These are phyloP conservation scores for Fusarium tjaetaba DNA, from an alignment of 2,329 filamentous ascomycete genomes.

Conservation along the genomic window DNA sequence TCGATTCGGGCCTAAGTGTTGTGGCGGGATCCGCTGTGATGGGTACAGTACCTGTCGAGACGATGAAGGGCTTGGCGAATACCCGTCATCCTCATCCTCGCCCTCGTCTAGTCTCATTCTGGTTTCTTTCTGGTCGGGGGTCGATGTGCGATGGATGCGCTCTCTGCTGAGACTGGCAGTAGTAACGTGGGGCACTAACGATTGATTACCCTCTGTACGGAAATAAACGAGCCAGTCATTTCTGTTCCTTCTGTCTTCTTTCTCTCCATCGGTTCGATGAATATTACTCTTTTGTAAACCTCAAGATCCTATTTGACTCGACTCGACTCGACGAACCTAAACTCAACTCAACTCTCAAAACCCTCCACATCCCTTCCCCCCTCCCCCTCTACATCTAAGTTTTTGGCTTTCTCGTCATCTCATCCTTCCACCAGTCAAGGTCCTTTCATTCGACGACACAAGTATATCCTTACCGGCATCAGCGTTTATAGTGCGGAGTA, in stretches of 20 bases:
- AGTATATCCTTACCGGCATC: neutral
- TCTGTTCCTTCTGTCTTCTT: slow-evolving; percentile 14
- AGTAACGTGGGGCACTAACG: slow-evolving; percentile 23
- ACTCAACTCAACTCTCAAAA: slow-evolving; percentile 23
- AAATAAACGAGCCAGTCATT: slow-evolving; percentile 28
- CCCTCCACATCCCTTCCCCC: slow-evolving; percentile 13
- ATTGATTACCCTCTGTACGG: slow-evolving; percentile 1
- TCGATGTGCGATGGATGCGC: slow-evolving; percentile 30
- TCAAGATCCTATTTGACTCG: slow-evolving; percentile 5
- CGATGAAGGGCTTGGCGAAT: slow-evolving; percentile 29
- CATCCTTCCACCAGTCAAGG: neutral
- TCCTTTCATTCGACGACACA: neutral
- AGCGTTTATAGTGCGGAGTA: neutral
- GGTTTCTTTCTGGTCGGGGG: slow-evolving; percentile 16
- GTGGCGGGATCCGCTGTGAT: slow-evolving; percentile 35
- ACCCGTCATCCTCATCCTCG: neutral
- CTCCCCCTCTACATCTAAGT: neutral
- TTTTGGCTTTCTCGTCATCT: slow-evolving; percentile 5
- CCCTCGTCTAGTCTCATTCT: neutral
- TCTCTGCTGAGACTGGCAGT: slow-evolving; percentile 18
- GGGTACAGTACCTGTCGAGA: slow-evolving; percentile 24
- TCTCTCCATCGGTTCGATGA: slow-evolving; percentile 2
- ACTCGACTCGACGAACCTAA: slow-evolving; percentile 2
- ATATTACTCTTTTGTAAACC: slow-evolving; percentile 2
- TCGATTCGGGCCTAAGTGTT: slow-evolving; percentile 36